These are phyloP conservation scores for Dicorynia guianensis DNA, from an alignment of 306 rosid genomes.

Conservation along the genomic window DNA sequence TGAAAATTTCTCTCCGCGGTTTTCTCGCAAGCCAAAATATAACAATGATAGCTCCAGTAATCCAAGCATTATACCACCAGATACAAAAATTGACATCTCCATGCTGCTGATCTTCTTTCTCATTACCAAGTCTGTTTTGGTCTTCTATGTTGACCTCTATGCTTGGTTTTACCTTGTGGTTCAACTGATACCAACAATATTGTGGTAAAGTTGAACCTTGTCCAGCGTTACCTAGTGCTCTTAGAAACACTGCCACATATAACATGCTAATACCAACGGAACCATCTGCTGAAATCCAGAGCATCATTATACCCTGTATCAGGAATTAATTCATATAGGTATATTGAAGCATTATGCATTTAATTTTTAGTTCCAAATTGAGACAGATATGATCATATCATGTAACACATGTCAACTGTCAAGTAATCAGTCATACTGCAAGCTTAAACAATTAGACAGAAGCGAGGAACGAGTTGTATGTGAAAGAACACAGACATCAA, in stretches of 20 bases:
- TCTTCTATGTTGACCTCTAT: not conserved
- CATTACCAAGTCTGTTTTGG: not conserved
- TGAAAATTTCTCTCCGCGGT: not conserved
- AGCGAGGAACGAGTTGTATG: too few species aligned
- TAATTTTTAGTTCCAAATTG: too few species aligned
- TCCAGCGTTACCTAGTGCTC: not conserved
- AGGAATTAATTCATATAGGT: too few species aligned
- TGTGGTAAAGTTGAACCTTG: not conserved
- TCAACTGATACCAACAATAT: not conserved
- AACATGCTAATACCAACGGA: not conserved
- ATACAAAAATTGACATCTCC: too few species aligned
- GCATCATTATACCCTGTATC: not conserved
- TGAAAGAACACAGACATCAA: too few species aligned
- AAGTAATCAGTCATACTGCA: too few species aligned
- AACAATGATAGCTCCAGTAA: not conserved
- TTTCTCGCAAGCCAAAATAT: fast-evolving
- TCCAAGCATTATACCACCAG: not conserved
- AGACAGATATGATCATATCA: too few species aligned
- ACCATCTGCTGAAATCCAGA: not conserved
- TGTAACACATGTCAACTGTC: too few species aligned
- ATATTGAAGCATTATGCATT: too few species aligned
- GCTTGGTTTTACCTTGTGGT: not conserved
- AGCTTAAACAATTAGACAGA: too few species aligned
- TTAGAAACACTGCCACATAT: not conserved
- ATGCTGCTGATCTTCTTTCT: too few species aligned